Conservation (phyloP, 2,329 filamentous ascomycete genomes). For the Neoarthrinium moseri region DNA sequence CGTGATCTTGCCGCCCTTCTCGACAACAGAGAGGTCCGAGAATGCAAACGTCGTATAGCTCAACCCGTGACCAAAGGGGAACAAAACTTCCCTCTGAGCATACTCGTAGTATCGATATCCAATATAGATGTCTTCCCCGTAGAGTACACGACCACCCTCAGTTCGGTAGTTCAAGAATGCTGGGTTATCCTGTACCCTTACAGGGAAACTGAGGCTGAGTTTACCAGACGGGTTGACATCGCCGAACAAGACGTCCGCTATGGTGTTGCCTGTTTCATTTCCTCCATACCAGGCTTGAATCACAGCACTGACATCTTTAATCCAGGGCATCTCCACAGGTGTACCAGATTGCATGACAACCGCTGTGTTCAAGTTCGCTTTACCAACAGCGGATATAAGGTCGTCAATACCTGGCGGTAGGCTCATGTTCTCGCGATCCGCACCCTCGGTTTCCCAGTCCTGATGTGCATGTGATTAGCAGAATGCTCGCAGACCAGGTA, state of each 20-base stretch:
- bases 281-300: constrained; percentile 84
- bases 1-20: constrained; percentile 44
- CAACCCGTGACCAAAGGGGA: constrained; percentile 78
- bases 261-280: constrained; percentile 80
- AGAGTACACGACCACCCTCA: constrained; percentile 70
- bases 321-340: constrained; percentile 72
- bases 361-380: constrained; percentile 66
- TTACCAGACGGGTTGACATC: constrained; percentile 74
- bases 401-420: constrained; percentile 72
- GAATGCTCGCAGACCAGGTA: too few relatives aligned
- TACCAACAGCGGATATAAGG: constrained; percentile 64
- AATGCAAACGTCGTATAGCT: constrained; percentile 71
- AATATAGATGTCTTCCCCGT: constrained; percentile 78
- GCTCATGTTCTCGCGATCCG: constrained; percentile 76
- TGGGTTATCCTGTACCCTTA: constrained; percentile 66
- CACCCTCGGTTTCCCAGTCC: constrained; percentile 79
- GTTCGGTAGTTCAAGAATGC: constrained; percentile 72
- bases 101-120: constrained; percentile 82
- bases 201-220: constrained; percentile 72
- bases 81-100: constrained; percentile 62
- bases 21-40: constrained; percentile 46
- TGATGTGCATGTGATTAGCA: neutral
- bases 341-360: constrained; percentile 79
- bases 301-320: constrained; percentile 53
- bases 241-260: constrained; percentile 76